These are phyloP conservation scores for Boeremia lycopersici DNA, from an alignment of 2,329 filamentous ascomycete species.

Conservation along the genomic window DNA sequence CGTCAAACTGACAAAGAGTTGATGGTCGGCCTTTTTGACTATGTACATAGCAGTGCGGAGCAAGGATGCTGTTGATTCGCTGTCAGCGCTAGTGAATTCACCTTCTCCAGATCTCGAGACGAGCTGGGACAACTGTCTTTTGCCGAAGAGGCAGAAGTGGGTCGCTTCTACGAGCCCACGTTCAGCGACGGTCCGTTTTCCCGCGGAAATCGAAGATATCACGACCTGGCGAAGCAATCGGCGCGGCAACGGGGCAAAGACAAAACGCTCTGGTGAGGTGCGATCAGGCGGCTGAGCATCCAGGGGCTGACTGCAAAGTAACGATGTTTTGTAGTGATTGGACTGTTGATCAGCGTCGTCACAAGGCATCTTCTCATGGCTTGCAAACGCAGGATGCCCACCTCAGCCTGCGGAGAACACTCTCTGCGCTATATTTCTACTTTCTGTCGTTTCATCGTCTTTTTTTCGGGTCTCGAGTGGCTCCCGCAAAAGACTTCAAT, in stretches of 20 bases:
- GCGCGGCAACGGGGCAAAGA: slow-evolving; percentile 1
- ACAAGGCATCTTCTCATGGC: slow-evolving; percentile 21
- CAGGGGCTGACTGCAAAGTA: neutral
- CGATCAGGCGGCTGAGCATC: neutral
- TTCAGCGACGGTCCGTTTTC: slow-evolving; percentile 20
- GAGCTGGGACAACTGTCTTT: slow-evolving; percentile 2
- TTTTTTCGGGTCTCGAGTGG: too few species aligned
- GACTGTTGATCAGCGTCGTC: slow-evolving; percentile 4
- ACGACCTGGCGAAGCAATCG: neutral
- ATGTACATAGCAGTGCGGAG: neutral
- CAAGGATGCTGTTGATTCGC: neutral
- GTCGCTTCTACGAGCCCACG: slow-evolving; percentile 2
- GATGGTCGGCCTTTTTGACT: neutral
- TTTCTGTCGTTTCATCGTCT: too few species aligned
- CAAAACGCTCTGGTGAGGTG: slow-evolving; percentile 10
- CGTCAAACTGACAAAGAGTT: neutral
- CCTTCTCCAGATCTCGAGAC: slow-evolving; percentile 15
- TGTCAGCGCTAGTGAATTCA: slow-evolving; percentile 3
- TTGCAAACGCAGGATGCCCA: slow-evolving; percentile 5
- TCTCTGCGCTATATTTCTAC: too few species aligned
- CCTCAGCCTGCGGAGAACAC: too few species aligned
- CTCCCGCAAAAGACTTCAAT: too few species aligned
- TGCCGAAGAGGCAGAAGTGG: neutral
- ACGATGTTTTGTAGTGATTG: slow-evolving; percentile 7
- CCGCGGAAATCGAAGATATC: slow-evolving; percentile 13